A percentile compares a stretch with the other conserved stretches of the same genome.
Conservation (phyloP, 2,329 filamentous ascomycete genomes). For the Aspergillus fructus region DNA sequence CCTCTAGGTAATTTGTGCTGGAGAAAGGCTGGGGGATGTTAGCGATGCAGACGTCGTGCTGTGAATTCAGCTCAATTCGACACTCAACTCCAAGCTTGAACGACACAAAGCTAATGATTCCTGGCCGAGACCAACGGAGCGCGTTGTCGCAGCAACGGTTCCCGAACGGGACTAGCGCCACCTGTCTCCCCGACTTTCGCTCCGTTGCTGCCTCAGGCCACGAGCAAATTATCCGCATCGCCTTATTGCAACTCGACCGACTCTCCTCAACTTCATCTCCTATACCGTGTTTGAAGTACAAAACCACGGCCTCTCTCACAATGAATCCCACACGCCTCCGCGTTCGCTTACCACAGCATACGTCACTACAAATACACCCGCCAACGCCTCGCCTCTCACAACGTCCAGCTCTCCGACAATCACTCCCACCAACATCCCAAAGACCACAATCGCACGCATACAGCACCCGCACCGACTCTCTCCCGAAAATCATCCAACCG, state of each 20-base stretch:
- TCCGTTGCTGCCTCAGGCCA: constrained; percentile 4
- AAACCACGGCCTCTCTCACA: constrained; percentile 14
- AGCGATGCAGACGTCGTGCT: background rate
- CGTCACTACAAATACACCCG: background rate
- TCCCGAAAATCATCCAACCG: constrained; percentile 23
- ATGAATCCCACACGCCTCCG: constrained; percentile 17
- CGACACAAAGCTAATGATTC: background rate
- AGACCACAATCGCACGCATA: background rate
- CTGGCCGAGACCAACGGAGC: background rate
- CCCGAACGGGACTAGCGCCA: constrained; percentile 12
- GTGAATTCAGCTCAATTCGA: background rate
- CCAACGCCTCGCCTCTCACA: background rate
- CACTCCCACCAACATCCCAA: constrained; percentile 3
- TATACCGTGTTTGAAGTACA: background rate
- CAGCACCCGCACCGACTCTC: constrained; percentile 2
- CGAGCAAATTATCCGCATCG: constrained; percentile 4
- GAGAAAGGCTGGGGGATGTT: background rate
- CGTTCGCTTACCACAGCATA: background rate
- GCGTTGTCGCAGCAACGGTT: constrained; percentile 34
- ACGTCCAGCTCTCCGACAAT: background rate
- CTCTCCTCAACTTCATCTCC: constrained; percentile 13
- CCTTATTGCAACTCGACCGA: background rate
- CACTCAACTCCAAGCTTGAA: background rate
- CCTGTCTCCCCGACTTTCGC: constrained; percentile 4
- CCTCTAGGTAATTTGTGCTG: background rate